These are phyloP conservation scores for Peronospora destructor DNA, from an alignment of 352 stramenopile species.

Conservation along the genomic window DNA sequence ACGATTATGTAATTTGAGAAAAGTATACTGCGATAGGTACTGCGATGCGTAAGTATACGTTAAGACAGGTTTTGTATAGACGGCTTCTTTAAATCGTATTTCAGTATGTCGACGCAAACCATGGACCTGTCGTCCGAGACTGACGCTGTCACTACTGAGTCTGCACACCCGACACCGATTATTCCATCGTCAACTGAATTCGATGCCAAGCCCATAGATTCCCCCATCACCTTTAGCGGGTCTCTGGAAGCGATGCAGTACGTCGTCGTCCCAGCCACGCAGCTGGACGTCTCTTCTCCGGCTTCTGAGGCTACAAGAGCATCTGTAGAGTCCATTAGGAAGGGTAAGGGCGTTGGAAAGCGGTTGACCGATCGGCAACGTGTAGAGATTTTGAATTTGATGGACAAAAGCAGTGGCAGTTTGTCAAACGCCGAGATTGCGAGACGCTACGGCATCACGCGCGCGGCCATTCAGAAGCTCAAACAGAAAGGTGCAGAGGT, in stretches of 20 bases:
- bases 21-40: slow-evolving; percentile 4
- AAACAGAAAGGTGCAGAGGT: slow-evolving; percentile 35
- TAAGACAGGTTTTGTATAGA: slow-evolving; percentile 12
- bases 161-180: not conserved
- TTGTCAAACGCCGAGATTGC: slow-evolving; percentile 43
- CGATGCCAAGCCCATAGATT: not conserved
- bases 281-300: slow-evolving; percentile 1
- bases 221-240: not conserved
- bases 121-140: slow-evolving; percentile 1
- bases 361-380: slow-evolving; percentile 42
- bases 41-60: slow-evolving; percentile 14
- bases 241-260: slow-evolving; percentile 8
- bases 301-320: not conserved
- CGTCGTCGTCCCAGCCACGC: slow-evolving; percentile 2
- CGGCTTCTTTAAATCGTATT: slow-evolving; percentile 2
- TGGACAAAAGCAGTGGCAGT: slow-evolving; percentile 28
- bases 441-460: slow-evolving; percentile 39
- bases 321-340: slow-evolving; percentile 11
- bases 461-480: slow-evolving; percentile 42
- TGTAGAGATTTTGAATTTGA: slow-evolving; percentile 41
- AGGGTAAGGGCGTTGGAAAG: slow-evolving; percentile 31
- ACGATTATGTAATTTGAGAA: slow-evolving; percentile 1
- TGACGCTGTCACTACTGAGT: not conserved
- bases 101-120: slow-evolving; percentile 13
- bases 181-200: slow-evolving; percentile 1